Evolutionary conservation across 2,329 filamentous ascomycete species (phyloP), one percentile per base, ranked within the genome.

Genomic region (Fusarium burgessii): DNA sequence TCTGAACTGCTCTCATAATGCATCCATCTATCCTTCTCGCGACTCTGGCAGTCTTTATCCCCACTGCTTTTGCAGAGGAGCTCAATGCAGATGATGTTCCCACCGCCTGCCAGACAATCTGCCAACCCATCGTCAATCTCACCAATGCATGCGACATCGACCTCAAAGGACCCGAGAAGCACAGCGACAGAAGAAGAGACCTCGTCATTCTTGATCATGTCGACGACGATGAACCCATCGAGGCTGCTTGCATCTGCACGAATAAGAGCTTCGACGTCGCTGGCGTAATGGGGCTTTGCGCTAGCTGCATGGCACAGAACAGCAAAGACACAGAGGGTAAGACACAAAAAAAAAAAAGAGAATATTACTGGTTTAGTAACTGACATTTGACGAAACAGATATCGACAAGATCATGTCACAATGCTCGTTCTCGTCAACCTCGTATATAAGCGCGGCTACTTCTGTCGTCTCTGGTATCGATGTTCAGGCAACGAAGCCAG

Each of bases 101-200:
- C 1, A 17, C 56, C 1, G 8, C 42, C 5, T 62, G 59, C 59
- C 50, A 20, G 13, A 62, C 59, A 4, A 62, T 62, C 36, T 61
- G 59, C 18, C 59, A 61, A 3, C 59, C 55, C n/a, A 50, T 62
- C 1, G 36, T 62, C 18, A 58, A 61, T 13, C 59, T 62, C 6
- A 62, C 55, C 29, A 62, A 50, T 2, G 23, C 27, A 13, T 62
- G 59, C 56, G 56, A 61, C n/a, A 61, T 62, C 14, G 59, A 62
- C 14, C 42, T 42, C 7, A 62, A 62, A 4, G 20, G 6, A 4
- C 7, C 47, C 17, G 55, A 62, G 23, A 18, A 20, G 12, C 35
- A 20, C n/a, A 41, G 6, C 6, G 59, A 50, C 4, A 25, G 6
- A 18, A 35, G 59, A 36, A 17, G 59, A 6, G 42, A 8, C 11